These are phyloP conservation scores for Croton laevigatus DNA, from an alignment of 441 rosid genomes.

Conservation along the genomic window DNA sequence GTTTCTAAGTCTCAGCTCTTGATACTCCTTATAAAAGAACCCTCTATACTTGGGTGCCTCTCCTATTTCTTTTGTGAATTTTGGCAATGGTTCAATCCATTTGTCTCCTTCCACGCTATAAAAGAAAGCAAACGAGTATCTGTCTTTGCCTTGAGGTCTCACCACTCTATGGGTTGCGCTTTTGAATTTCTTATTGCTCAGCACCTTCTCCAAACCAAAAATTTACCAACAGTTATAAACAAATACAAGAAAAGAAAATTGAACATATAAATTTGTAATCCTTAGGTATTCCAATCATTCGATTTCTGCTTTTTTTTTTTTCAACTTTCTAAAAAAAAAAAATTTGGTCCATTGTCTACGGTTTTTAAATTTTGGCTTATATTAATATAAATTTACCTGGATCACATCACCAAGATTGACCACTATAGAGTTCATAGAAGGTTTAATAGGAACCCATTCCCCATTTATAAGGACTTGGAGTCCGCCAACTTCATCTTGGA, in stretches of 20 bases:
- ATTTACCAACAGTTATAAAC: too few species aligned
- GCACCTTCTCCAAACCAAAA: slow-evolving; percentile 34
- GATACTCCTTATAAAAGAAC: slow-evolving; percentile 39
- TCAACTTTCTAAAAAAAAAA: too few species aligned
- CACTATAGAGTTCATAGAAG: slow-evolving; percentile 28
- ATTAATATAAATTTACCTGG: slow-evolving; percentile 35
- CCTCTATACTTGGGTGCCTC: slow-evolving; percentile 40
- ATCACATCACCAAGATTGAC: slow-evolving; percentile 49
- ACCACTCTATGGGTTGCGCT: slow-evolving; percentile 52
- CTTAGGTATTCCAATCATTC: too few species aligned
- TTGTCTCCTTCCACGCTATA: slow-evolving; percentile 45
- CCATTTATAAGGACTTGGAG: slow-evolving; percentile 40
- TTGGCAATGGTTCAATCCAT: slow-evolving; percentile 46
- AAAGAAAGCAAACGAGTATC: slow-evolving; percentile 49
- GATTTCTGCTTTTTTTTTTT: too few species aligned
- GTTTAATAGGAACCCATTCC: slow-evolving; percentile 42
- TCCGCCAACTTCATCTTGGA: slow-evolving; percentile 52
- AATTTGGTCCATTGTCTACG: too few species aligned
- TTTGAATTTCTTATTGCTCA: slow-evolving; percentile 49
- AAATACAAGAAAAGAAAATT: not conserved
- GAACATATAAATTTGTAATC: too few species aligned
- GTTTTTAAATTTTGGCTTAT: too few species aligned
- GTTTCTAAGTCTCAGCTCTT: slow-evolving; percentile 39
- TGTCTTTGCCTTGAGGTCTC: slow-evolving; percentile 36
- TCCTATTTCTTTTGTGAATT: slow-evolving; percentile 38